These are phyloP conservation scores for Exophiala sp. DNA, from an alignment of 2,329 filamentous ascomycete species.

Conservation along the genomic window DNA sequence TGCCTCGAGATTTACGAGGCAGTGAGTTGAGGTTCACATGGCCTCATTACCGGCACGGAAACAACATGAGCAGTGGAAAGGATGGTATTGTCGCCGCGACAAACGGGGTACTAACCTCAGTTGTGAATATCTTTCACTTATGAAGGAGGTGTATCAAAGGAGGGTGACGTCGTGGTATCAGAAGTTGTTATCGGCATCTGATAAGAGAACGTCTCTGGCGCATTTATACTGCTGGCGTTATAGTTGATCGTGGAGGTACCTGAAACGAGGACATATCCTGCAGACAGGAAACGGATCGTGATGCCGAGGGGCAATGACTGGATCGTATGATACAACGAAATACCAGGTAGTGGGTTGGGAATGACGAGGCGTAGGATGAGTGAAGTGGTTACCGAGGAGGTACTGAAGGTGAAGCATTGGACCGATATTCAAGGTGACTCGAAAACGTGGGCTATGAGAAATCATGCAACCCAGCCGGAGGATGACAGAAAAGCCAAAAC, in stretches of 20 bases:
- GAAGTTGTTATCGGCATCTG: neutral
- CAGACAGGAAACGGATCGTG: neutral
- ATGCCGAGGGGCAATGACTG: neutral
- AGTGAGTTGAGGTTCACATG: too few species aligned
- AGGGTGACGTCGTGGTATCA: neutral
- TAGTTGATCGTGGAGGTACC: neutral
- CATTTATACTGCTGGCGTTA: neutral
- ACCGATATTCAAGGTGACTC: slow-evolving; percentile 17
- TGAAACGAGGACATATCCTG: neutral
- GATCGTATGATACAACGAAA: neutral
- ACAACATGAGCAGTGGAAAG: too few species aligned
- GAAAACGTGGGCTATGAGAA: slow-evolving; percentile 28
- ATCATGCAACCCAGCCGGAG: slow-evolving; percentile 22
- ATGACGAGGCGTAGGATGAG: neutral
- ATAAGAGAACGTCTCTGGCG: neutral
- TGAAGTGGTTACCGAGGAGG: neutral
- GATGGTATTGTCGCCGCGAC: too few species aligned
- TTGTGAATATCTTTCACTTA: too few species aligned
- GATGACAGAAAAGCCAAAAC: slow-evolving; percentile 18
- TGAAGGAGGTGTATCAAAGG: too few species aligned
- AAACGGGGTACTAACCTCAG: too few species aligned
- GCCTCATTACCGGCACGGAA: too few species aligned
- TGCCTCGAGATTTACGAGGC: too few species aligned
- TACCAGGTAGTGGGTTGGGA: neutral
- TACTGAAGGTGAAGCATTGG: neutral